These are phyloP conservation scores for Trichothecium roseum DNA, from an alignment of 2,329 filamentous ascomycete genomes.

Conservation along the genomic window DNA sequence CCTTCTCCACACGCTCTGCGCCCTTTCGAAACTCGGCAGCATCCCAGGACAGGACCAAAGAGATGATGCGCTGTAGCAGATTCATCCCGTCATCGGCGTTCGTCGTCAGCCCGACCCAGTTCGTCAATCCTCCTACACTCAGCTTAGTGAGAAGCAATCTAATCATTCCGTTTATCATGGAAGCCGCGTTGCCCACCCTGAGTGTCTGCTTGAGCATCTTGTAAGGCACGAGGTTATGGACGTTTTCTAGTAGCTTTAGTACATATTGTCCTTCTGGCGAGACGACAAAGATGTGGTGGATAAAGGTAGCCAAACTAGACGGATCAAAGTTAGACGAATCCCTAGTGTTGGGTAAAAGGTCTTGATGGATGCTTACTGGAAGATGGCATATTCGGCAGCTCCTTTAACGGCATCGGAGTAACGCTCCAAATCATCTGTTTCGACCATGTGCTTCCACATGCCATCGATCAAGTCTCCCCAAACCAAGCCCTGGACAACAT, in stretches of 20 bases:
- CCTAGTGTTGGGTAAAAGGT: background rate
- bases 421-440: slow-evolving; percentile 52
- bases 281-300: slow-evolving; percentile 63
- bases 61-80: slow-evolving; percentile 66
- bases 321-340: too few relatives aligned
- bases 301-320: slow-evolving; percentile 56
- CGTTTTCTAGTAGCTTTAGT: slow-evolving; percentile 58
- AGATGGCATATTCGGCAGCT: slow-evolving; percentile 53
- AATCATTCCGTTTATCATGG: slow-evolving; percentile 70
- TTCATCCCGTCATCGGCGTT: slow-evolving; percentile 73
- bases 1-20: slow-evolving; percentile 53
- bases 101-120: slow-evolving; percentile 66
- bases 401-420: slow-evolving; percentile 53
- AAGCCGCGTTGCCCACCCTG: slow-evolving; percentile 66
- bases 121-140: slow-evolving; percentile 62
- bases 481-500: slow-evolving; percentile 54
- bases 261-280: slow-evolving; percentile 69
- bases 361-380: slow-evolving; percentile 45
- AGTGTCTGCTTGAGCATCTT: slow-evolving; percentile 62
- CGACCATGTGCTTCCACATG: slow-evolving; percentile 49
- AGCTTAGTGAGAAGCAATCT: slow-evolving; percentile 67
- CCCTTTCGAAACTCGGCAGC: slow-evolving; percentile 57
- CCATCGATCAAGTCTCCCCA: slow-evolving; percentile 59
- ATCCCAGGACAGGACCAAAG: slow-evolving; percentile 64
- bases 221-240: slow-evolving; percentile 64